phyloP scores from a whole-genome alignment of 1,284 basidiomycete genomes.

The Rhodotorula glutinis region DNA sequence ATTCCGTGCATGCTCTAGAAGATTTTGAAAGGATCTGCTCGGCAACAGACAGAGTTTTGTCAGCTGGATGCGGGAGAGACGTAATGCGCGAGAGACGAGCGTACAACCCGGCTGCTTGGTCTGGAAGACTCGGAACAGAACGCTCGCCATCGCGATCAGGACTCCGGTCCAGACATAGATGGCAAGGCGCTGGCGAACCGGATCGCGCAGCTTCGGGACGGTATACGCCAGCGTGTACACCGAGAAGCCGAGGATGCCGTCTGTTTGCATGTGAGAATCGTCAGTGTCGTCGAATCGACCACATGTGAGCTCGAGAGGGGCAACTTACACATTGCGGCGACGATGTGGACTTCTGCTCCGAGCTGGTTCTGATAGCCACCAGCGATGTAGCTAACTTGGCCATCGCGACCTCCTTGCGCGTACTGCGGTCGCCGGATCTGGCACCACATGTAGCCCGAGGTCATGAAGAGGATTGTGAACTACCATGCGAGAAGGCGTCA shows the following conservation, averaged over 20 bases:
- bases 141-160: conserved; percentile 78
- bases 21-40: conserved; percentile 38
- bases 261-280: conserved; percentile 51
- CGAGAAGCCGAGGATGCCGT: conserved; percentile 74
- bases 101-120: conserved; percentile 75
- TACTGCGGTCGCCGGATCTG: conserved; percentile 82
- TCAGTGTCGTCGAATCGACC: too few species aligned
- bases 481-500: too few species aligned
- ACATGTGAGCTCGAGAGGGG: too few species aligned
- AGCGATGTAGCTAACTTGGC: conserved; percentile 73
- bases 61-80: background rate
- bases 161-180: conserved; percentile 86
- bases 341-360: conserved; percentile 87
- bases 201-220: conserved; percentile 71
- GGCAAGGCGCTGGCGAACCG: conserved; percentile 73
- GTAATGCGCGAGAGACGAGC: background rate
- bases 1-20: conserved; percentile 14
- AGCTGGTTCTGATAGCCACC: conserved; percentile 84
- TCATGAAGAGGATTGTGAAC: conserved; percentile 71
- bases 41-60: background rate
- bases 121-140: conserved; percentile 77
- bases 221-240: conserved; percentile 79
- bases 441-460: conserved; percentile 93
- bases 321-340: conserved; percentile 82
- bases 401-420: conserved; percentile 52